Evolutionary conservation across 306 rosid species (phyloP).

Genomic region (Trifolium pratense): DNA sequence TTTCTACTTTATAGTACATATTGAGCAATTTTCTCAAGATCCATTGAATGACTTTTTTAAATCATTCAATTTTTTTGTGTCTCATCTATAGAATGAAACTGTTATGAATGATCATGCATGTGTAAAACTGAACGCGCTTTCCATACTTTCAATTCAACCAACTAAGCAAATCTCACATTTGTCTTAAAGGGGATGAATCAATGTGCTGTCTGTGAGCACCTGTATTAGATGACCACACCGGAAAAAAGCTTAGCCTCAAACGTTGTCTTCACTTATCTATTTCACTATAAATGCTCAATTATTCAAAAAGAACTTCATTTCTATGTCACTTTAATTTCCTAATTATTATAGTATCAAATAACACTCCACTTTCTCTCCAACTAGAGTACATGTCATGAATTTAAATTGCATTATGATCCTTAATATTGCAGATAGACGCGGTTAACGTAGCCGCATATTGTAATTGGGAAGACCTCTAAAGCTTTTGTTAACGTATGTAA

Average conservation of each 20-base stretch:
- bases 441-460: neutral
- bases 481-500: no score
- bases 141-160: conserved; percentile 36
- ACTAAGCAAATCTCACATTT: conserved; percentile 48
- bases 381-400: neutral
- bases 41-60: conserved; percentile 6
- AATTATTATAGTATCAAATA: neutral
- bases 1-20: neutral
- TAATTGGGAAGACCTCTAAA: neutral
- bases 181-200: conserved; percentile 72
- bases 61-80: neutral
- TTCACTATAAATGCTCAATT: conserved; percentile 13
- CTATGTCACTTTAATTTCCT: conserved; percentile 1
- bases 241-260: conserved; percentile 33
- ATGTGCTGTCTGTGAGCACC: conserved; percentile 53
- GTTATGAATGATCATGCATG: conserved; percentile 42
- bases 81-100: conserved; percentile 25
- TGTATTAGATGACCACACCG: conserved; percentile 34
- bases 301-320: neutral
- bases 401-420: neutral
- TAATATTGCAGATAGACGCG: neutral
- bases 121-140: conserved; percentile 41
- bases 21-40: neutral
- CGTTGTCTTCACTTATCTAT: conserved; percentile 19
- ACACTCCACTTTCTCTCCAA: neutral